Conservation (phyloP, 2,329 filamentous ascomycete genomes). For the Phaeosphaeriaceae sp. region DNA sequence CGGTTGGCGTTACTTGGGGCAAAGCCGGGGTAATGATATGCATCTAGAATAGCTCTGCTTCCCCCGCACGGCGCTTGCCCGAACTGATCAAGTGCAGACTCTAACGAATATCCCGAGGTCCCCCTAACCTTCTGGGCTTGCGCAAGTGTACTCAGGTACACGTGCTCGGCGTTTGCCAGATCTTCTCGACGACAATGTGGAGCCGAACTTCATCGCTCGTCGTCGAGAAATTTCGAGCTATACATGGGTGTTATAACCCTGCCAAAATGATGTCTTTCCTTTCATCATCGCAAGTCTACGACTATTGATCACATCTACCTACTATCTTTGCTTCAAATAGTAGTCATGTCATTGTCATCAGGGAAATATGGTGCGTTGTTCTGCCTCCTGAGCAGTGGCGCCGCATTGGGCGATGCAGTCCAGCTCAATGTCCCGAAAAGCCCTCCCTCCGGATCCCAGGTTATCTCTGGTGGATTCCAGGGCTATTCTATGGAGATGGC, state of each 20-base stretch:
- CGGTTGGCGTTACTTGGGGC: no score
- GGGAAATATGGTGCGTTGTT: background rate
- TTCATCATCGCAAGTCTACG: no score
- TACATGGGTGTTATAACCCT: background rate
- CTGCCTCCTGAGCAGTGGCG: background rate
- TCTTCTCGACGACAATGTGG: background rate
- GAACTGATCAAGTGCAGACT: background rate
- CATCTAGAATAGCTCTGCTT: background rate
- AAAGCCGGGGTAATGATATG: background rate
- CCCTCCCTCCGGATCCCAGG: constrained; percentile 16
- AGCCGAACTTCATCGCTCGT: background rate
- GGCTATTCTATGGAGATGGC: constrained; percentile 24
- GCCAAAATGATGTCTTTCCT: background rate
- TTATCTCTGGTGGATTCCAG: constrained; percentile 16
- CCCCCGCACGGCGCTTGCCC: background rate
- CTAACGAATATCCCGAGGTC: background rate
- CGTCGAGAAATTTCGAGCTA: background rate
- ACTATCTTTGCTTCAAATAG: no score
- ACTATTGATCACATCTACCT: background rate
- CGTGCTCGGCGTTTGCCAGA: background rate
- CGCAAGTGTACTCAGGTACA: background rate
- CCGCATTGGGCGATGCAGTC: background rate
- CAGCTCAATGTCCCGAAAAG: constrained; percentile 9
- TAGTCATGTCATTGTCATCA: background rate
- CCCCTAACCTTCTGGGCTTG: background rate